Conservation (phyloP, 331 rosid species). For the Prunus yedoensis region DNA sequence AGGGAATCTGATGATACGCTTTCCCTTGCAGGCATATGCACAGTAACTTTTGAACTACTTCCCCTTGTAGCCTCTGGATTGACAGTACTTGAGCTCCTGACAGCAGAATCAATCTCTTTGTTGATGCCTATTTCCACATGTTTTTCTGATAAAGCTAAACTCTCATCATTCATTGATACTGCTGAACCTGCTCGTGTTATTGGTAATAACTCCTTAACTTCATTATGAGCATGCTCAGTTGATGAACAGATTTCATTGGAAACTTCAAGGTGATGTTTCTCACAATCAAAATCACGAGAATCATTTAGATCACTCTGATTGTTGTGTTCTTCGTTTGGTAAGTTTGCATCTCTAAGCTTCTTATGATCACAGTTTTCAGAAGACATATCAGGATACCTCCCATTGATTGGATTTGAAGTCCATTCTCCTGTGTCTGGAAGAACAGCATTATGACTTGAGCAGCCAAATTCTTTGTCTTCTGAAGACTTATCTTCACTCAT, state of each 20-base stretch:
- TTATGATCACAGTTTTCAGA: constrained; percentile 27
- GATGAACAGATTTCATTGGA: constrained; percentile 41
- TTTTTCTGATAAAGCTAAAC: constrained; percentile 23
- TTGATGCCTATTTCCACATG: constrained; percentile 29
- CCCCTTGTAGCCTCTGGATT: constrained; percentile 20
- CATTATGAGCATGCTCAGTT: constrained; percentile 29
- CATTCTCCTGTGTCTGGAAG: constrained; percentile 30
- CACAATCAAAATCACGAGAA: constrained; percentile 17
- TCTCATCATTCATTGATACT: constrained; percentile 36
- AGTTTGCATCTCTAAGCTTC: constrained; percentile 36
- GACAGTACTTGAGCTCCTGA: constrained; percentile 37
- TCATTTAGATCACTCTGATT: constrained; percentile 29
- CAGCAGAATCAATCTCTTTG: constrained; percentile 33
- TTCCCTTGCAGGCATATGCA: constrained; percentile 27
- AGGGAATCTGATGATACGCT: constrained; percentile 28
- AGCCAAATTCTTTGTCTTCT: constrained; percentile 23
- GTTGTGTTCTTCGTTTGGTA: constrained; percentile 40
- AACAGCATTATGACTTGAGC: constrained; percentile 20
- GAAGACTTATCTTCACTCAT: constrained; percentile 26
- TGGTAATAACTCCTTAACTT: constrained; percentile 33
- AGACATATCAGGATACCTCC: background rate
- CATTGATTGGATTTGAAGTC: background rate
- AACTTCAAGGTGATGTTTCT: constrained; percentile 36
- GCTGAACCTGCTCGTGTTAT: constrained; percentile 13
- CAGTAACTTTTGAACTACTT: constrained; percentile 35